Conservation (phyloP, 164 flowering plant genomes). For the grape (Vitis vinifera) region DNA sequence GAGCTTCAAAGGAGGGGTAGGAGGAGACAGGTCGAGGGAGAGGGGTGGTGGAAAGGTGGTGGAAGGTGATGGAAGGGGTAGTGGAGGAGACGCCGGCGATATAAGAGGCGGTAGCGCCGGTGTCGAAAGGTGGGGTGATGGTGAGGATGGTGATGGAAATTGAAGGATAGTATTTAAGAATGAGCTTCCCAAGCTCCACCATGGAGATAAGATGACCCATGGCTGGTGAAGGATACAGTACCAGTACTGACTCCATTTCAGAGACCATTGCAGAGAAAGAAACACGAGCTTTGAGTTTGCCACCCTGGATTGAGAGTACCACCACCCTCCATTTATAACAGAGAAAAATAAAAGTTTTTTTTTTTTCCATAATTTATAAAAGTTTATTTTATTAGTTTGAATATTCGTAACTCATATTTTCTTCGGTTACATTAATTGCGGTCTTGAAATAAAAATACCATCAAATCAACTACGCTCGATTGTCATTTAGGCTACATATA, state of each 20-base stretch:
- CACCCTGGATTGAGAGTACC: too few relatives aligned
- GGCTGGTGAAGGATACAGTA: conserved; percentile 34
- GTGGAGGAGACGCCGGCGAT: conserved; percentile 34
- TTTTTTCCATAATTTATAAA: too few relatives aligned
- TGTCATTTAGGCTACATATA: too few relatives aligned
- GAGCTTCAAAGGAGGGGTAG: conserved; percentile 9
- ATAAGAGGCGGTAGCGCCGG: conserved; percentile 37
- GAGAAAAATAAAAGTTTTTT: too few relatives aligned
- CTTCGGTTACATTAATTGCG: too few relatives aligned
- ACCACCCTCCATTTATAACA: too few relatives aligned
- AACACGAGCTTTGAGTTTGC: too few relatives aligned
- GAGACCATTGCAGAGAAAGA: too few relatives aligned
- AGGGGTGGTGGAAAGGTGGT: conserved; percentile 26
- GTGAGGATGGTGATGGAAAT: conserved; percentile 39
- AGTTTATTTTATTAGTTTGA: too few relatives aligned
- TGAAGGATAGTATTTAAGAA: conserved; percentile 33
- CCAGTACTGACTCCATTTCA: background rate
- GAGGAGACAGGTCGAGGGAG: conserved; percentile 7
- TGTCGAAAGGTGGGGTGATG: conserved; percentile 22
- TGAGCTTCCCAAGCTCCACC: conserved; percentile 47
- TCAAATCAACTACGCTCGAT: too few relatives aligned
- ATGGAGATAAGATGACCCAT: conserved; percentile 44
- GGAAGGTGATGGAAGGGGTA: conserved; percentile 40
- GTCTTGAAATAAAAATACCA: too few relatives aligned
- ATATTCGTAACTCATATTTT: too few relatives aligned